Evolutionary conservation across 805 yeast genomes (phyloP), one percentile per base, ranked within the genome.

Genomic region (Candida ponderosae): DNA sequence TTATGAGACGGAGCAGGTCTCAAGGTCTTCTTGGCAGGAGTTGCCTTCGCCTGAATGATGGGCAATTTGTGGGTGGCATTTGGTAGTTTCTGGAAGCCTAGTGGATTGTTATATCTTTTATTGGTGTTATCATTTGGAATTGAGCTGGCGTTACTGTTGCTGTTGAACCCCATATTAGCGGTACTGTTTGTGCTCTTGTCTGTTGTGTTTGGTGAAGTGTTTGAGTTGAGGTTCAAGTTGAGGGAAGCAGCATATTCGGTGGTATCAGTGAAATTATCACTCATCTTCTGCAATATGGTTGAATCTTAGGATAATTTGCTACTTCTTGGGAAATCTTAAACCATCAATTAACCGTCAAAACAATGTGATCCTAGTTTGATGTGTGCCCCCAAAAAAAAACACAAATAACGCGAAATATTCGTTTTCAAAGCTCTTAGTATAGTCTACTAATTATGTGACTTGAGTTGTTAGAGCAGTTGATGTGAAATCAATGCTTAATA

Each of bases 251-350:
- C 57, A 31, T 50, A 53, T 38, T 37, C 47, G 33, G 41, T 51
- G 4, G 57, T 53, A 31, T 53, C 57, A 7, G 57, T 51, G 45
- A 53, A 53, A 43, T 53, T 43, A 31, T 52, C 53, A 31, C 56
- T 53, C 57, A 53, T 36, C 32, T 31, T 30, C 13, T n/a, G n/a
- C n/a, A n/a, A n/a, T n/a, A n/a, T n/a, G n/a, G n/a, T n/a, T n/a
- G n/a, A n/a, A n/a, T n/a, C n/a, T n/a, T n/a, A n/a, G n/a, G n/a
- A n/a, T n/a, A n/a, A n/a, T n/a, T n/a, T n/a, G n/a, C n/a, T n/a
- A n/a, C n/a, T n/a, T n/a, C n/a, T n/a, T n/a, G n/a, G n/a, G n/a
- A n/a, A n/a, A n/a, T n/a, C n/a, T n/a, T n/a, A n/a, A n/a, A n/a
- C n/a, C n/a, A n/a, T n/a, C n/a, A n/a, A n/a, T n/a, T n/a, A n/a